Evolutionary conservation across 805 yeast species (phyloP), one percentile per base, ranked within the genome.

Genomic region (Candida sakaeoensis): DNA sequence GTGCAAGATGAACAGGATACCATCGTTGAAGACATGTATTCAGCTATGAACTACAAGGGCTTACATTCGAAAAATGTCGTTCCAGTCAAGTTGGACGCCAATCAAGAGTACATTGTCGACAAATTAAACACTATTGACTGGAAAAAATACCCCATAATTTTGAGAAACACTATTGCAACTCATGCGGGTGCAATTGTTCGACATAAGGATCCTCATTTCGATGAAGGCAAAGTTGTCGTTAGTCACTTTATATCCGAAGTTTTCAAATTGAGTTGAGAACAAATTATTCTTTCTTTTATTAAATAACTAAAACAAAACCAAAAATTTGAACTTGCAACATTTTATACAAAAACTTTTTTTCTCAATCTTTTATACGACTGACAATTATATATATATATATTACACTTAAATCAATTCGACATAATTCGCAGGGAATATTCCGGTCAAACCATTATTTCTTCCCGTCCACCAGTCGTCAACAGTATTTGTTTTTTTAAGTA

Each of bases 391-490:
- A 29, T 21, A 15, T 7, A 21, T 21, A 21, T 21, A 21, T 21
- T 21, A 21, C 24, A 21, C 24, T 25, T 56, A 82, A 39, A 80
- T 76, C 52, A 90, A 63, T 57, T 90, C 95, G 31, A 91, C 97
- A 57, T 91, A 91, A 60, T 91, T 91, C 2, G 99, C 99, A 8
- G 99, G 99, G 75, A 91, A 91, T 16, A 90, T 90, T 31, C 99
- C 99, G 52, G 86, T 87, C 45, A 65, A 65, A 9, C 95, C 91
- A 50, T 85, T 85, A 40, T 80, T 68, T 57, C 85, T 80, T 19
- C 99, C 99, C 0, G 96, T 88, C 99, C 99, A 93, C 99, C 99
- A 93, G 60, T 93, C 98, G 59, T 93, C 95, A 36, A 80, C 78
- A 10, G 96, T 83, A 7, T 85, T 90, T 8, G 93, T 80, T 61